phyloP scores from a whole-genome alignment of 208 protist genomes.

The Trypanosoma mega region DNA sequence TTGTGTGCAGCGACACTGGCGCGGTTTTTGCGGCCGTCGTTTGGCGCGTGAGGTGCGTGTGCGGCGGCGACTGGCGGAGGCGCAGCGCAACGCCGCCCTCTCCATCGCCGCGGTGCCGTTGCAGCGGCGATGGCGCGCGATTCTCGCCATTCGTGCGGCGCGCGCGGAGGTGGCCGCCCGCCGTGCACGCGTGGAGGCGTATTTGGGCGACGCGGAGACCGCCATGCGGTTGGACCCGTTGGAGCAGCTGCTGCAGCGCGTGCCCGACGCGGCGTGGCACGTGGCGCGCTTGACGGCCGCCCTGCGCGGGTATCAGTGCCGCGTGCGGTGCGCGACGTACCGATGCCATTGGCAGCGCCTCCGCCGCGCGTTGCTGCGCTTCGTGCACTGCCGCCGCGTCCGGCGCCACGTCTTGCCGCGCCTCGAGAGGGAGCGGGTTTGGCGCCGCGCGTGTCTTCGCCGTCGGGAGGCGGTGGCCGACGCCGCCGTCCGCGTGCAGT shows the following conservation, averaged over 20 bases:
- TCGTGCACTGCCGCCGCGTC: slow-evolving; percentile 25
- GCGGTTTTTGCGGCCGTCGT: slow-evolving; percentile 9
- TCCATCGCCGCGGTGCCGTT: neutral
- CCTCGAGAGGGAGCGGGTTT: neutral
- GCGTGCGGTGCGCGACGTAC: slow-evolving; percentile 22
- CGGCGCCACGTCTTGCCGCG: neutral
- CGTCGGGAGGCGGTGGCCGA: slow-evolving; percentile 55
- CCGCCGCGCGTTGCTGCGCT: slow-evolving; percentile 35
- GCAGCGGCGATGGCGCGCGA: neutral
- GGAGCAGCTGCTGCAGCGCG: slow-evolving; percentile 24
- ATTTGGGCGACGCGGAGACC: slow-evolving; percentile 13
- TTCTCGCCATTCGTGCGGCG: neutral
- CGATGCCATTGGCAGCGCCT: slow-evolving; percentile 19
- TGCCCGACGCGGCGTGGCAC: slow-evolving; percentile 25
- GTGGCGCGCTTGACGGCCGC: slow-evolving; percentile 40
- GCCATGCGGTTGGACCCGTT: slow-evolving; percentile 29
- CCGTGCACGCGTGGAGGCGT: slow-evolving; percentile 5
- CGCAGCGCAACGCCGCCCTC: neutral
- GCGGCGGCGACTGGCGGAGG: neutral
- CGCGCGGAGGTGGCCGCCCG: neutral
- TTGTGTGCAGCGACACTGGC: slow-evolving; percentile 50
- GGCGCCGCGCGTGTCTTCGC: slow-evolving; percentile 17
- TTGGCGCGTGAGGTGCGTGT: neutral
- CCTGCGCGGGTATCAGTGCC: slow-evolving; percentile 45
- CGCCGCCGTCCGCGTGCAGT: slow-evolving; percentile 51